A percentile compares a stretch with the other conserved stretches of the same genome.
Conservation (phyloP, 1,284 basidiomycete genomes). For the Peniophora sp. region DNA sequence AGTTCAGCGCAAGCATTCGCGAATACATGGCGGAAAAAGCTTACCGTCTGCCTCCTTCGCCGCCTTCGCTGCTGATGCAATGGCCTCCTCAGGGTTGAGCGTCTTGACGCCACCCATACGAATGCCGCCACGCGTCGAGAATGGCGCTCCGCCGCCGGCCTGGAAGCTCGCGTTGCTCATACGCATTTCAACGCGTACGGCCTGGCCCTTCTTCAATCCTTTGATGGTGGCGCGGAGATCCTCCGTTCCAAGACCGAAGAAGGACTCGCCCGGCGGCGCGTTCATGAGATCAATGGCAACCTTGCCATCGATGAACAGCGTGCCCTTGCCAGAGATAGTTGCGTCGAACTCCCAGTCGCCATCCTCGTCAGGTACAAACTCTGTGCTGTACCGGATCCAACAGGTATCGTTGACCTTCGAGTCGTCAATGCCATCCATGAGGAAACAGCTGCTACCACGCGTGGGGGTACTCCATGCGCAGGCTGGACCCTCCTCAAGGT, state of each 20-base stretch:
- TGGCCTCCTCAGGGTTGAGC: conserved; percentile 25
- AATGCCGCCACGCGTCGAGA: conserved; percentile 35
- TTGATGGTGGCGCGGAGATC: conserved; percentile 27
- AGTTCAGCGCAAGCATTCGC: background rate
- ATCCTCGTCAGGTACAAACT: conserved; percentile 40
- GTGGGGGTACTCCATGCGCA: conserved; percentile 29
- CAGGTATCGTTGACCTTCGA: conserved; percentile 26
- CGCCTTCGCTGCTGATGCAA: conserved; percentile 32
- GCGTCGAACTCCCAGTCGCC: conserved; percentile 63
- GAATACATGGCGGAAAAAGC: conserved; percentile 1
- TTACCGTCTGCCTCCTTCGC: conserved; percentile 42
- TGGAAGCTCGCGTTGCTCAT: conserved; percentile 25
- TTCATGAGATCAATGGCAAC: conserved; percentile 60
- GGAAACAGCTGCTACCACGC: conserved; percentile 24
- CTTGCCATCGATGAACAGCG: conserved; percentile 52
- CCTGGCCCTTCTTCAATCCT: conserved; percentile 26
- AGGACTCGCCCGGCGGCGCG: conserved; percentile 57
- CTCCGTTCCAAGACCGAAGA: conserved; percentile 44
- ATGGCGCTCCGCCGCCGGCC: conserved; percentile 20
- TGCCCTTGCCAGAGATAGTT: conserved; percentile 53
- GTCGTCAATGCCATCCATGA: conserved; percentile 32
- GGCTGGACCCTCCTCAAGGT: conserved; percentile 16
- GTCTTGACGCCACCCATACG: conserved; percentile 32
- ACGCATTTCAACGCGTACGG: conserved; percentile 30
- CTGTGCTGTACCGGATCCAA: conserved; percentile 31